A percentile compares a stretch with the other conserved stretches of the same genome.
phyloP scores from a whole-genome alignment of 805 yeast species.

The Spathaspora sp. region DNA sequence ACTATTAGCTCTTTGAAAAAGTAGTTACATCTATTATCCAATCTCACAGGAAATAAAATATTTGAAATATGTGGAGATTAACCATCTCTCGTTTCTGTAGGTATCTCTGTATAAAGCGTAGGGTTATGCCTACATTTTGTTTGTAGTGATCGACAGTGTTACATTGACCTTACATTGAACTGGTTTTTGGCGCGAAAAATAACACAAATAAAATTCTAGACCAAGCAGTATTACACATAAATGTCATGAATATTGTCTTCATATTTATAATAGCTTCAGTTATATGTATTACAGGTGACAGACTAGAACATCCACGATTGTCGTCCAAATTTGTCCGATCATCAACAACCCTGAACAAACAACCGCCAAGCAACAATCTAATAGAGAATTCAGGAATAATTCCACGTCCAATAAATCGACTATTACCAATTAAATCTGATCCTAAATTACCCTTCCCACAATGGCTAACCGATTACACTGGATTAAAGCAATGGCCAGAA shows the following conservation, averaged over 20 bases:
- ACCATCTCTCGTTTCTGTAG: neutral
- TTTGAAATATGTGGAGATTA: neutral
- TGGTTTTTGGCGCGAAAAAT: neutral
- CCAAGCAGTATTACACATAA: neutral
- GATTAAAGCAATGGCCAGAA: constrained; percentile 79
- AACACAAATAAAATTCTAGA: neutral
- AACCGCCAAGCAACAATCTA: too few relatives aligned
- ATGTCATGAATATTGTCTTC: neutral
- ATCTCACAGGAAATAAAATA: neutral
- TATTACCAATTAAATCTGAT: constrained; percentile 2
- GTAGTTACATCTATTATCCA: neutral
- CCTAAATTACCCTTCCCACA: constrained; percentile 55
- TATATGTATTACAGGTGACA: neutral
- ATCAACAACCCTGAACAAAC: neutral
- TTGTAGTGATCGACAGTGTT: too few relatives aligned
- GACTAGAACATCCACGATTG: neutral
- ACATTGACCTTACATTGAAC: too few relatives aligned
- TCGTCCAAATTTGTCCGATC: neutral
- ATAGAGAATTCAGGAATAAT: neutral
- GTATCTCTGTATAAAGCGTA: too few relatives aligned
- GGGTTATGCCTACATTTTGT: too few relatives aligned
- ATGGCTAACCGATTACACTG: constrained; percentile 78
- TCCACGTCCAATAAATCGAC: neutral
- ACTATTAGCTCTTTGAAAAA: neutral
- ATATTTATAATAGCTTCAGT: neutral